Evolutionary conservation across 1,139 yeast genomes (phyloP), one percentile per base, ranked within the genome.

Genomic region (Sugiyamaella novakii): DNA sequence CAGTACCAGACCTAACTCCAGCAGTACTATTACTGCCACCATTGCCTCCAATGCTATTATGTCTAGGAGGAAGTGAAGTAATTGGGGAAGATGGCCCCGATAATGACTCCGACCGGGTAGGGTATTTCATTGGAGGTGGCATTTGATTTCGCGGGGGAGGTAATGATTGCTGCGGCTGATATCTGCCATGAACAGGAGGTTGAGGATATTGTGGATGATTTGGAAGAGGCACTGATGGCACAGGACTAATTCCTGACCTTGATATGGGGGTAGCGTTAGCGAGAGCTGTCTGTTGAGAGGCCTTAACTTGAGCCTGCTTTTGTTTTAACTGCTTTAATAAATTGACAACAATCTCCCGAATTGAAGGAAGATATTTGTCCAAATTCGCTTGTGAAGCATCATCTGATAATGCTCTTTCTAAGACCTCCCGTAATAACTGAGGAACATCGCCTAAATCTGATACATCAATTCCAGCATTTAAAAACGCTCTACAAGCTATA

Each of bases 371-470:
- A 63, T 85, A 91, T 52, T 78, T 69, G 59, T 91, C 96, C 52
- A 91, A 72, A 43, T 85, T 85, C 49, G 82, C 87, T 59, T 87
- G 95, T 2, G 95, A 83, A 0, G 96, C 95, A 12, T 84, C 81
- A 60, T 87, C 92, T 51, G 95, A 80, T 6, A 94, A 72, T 0
- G 98, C 95, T 35, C 84, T 83, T 62, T 94, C 98, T 47, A 94
- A 70, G 2, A 92, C 87, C 5, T 77, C 76, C 46, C 98, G 74
- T 27, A 87, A 69, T 12, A 80, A 76, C 51, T 75, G 79, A 0
- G 95, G 95, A 1, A 87, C 92, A 59, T 87, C 91, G 1, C 89
- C 87, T 18, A 87, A 67, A 59, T 84, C 92, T 43, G 64, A 59
- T 11, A 82, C 83, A 54, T 83, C 86, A 2, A 87, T 79, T 0